Evolutionary conservation across 1,284 basidiomycete species (phyloP).

Genomic region (Microstroma glucosiphilum): DNA sequence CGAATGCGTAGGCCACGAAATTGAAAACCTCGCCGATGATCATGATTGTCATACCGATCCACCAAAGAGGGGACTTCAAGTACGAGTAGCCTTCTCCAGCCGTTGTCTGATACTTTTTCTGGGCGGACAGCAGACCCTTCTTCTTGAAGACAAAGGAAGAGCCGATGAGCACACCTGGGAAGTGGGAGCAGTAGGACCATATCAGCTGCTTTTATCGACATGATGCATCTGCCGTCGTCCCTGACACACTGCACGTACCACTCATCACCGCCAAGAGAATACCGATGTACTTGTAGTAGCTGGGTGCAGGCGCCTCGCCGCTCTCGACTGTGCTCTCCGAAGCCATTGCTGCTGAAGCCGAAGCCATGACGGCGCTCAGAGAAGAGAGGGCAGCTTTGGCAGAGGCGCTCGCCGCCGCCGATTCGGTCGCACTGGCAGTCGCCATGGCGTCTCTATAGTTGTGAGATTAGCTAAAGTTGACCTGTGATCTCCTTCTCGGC

Average conservation of each 20-base stretch:
- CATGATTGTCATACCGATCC: constrained; percentile 50
- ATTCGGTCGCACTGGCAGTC: not conserved
- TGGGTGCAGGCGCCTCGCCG: constrained; percentile 33
- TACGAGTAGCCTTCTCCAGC: constrained; percentile 92
- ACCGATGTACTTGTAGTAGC: constrained; percentile 56
- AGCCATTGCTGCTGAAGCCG: constrained; percentile 33
- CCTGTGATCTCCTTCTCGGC: no score
- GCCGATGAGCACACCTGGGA: constrained; percentile 67
- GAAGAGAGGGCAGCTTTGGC: constrained; percentile 31
- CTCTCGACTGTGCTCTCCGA: constrained; percentile 31
- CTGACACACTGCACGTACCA: constrained; percentile 53
- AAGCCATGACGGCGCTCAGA: constrained; percentile 31
- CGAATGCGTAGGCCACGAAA: constrained; percentile 71
- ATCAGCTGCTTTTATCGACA: no score
- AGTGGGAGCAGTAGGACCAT: no score
- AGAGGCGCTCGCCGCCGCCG: constrained; percentile 5
- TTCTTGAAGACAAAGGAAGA: constrained; percentile 89
- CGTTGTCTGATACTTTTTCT: constrained; percentile 55
- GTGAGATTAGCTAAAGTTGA: no score
- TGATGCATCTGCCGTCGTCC: no score
- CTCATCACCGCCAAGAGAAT: constrained; percentile 73
- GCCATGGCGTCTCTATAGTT: not conserved
- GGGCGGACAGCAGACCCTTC: constrained; percentile 54
- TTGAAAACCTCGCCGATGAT: constrained; percentile 31
- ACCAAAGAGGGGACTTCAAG: constrained; percentile 56